Conservation (phyloP, 495 filamentous ascomycete genomes). For the Penicillium lividum region DNA sequence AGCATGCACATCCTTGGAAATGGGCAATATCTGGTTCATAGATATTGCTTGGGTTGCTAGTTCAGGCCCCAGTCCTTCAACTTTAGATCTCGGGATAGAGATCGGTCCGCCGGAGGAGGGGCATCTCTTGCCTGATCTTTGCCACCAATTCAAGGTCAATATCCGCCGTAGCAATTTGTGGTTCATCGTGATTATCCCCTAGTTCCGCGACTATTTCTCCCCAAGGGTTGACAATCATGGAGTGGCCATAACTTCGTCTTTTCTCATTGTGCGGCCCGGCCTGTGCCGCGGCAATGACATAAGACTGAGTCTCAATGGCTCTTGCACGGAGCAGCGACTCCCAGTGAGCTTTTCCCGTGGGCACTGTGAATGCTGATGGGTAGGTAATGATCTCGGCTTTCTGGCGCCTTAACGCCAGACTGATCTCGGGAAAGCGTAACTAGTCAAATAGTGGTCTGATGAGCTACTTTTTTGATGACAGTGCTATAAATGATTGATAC, state of each 20-base stretch:
- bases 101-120: conserved; percentile 61
- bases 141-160: conserved; percentile 52
- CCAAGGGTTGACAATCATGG: conserved; percentile 88
- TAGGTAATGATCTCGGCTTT: conserved; percentile 79
- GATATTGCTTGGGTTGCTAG: not conserved
- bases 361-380: conserved; percentile 88
- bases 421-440: conserved; percentile 80
- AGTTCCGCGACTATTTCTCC: conserved; percentile 71
- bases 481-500: conserved; percentile 9
- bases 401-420: conserved; percentile 63
- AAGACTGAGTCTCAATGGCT: conserved; percentile 88
- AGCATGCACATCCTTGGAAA: not conserved
- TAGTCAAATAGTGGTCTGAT: conserved; percentile 19
- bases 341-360: conserved; percentile 88
- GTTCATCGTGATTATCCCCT: conserved; percentile 50
- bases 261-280: conserved; percentile 76
- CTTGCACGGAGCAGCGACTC: conserved; percentile 71
- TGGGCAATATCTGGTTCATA: not conserved
- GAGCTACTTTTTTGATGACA: not conserved
- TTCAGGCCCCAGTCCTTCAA: not conserved
- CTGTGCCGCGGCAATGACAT: conserved; percentile 87
- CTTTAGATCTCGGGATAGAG: conserved; percentile 54
- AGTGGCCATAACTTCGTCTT: conserved; percentile 82
- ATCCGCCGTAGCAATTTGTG: conserved; percentile 53
- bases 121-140: conserved; percentile 62